A percentile compares a stretch with the other conserved stretches of the same genome.
Evolutionary conservation across 2,329 filamentous ascomycete species (phyloP).

Genomic region (Penicillium sp.): DNA sequence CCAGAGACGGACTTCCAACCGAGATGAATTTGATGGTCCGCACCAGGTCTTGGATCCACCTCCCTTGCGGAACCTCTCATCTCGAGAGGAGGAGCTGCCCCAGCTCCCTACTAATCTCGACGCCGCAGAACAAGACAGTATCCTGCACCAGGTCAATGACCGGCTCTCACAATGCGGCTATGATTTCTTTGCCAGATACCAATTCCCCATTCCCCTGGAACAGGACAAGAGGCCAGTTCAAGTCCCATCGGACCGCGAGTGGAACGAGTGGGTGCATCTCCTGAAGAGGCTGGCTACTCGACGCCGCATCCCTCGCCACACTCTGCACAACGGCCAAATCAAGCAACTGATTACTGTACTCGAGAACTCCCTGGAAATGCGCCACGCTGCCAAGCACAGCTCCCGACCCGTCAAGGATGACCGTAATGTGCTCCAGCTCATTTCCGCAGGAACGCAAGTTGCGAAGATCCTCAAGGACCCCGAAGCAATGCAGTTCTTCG

Average conservation of each 20-base stretch:
- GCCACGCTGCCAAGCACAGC: conserved; percentile 78
- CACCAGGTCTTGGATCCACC: conserved; percentile 75
- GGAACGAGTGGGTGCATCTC: conserved; percentile 88
- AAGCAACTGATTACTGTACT: conserved; percentile 85
- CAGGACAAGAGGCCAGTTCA: conserved; percentile 75
- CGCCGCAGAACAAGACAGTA: conserved; percentile 77
- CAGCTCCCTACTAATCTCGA: conserved; percentile 76
- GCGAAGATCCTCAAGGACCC: conserved; percentile 83
- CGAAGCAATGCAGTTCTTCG: conserved; percentile 74
- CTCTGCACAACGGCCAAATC: conserved; percentile 84
- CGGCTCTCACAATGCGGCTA: conserved; percentile 78
- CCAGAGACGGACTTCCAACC: conserved; percentile 68
- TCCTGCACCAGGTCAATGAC: conserved; percentile 76
- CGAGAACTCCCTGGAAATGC: conserved; percentile 84
- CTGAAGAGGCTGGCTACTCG: conserved; percentile 81
- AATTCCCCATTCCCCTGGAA: conserved; percentile 80
- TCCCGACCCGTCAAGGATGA: conserved; percentile 80
- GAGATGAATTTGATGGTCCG: conserved; percentile 84
- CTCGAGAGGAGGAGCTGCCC: conserved; percentile 74
- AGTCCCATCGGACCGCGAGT: conserved; percentile 71
- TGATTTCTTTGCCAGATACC: conserved; percentile 86
- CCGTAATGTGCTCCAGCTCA: conserved; percentile 79
- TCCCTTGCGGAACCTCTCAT: conserved; percentile 63
- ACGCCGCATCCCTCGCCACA: conserved; percentile 73
- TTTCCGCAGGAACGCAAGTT: conserved; percentile 81